phyloP scores from a whole-genome alignment of 2,329 filamentous ascomycete species.

The Bretziella fagacearum region DNA sequence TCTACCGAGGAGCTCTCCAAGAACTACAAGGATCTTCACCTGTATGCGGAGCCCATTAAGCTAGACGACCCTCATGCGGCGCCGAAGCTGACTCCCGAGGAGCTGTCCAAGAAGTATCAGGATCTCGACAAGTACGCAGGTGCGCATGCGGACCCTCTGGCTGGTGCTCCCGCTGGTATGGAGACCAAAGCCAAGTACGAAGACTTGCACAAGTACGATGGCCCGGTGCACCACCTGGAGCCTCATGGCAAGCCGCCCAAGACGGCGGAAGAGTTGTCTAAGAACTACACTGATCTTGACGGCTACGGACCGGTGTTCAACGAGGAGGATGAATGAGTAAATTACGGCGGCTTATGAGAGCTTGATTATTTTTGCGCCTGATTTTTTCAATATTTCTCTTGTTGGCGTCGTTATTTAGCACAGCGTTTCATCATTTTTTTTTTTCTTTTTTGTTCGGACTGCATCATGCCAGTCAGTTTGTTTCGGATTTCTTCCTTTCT shows the following conservation, averaged over 20 bases:
- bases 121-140: constrained; percentile 23
- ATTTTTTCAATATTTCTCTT: too few species aligned
- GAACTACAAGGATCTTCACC: constrained; percentile 22
- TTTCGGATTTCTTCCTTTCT: neutral
- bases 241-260: constrained; percentile 17
- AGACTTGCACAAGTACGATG: constrained; percentile 23
- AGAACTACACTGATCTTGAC: constrained; percentile 26
- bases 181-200: constrained; percentile 18
- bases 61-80: constrained; percentile 7
- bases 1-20: constrained; percentile 23
- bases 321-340: neutral
- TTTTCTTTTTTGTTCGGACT: neutral
- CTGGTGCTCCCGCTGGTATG: neutral
- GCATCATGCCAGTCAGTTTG: neutral
- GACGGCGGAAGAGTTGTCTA: constrained; percentile 23
- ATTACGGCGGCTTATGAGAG: too few species aligned
- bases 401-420: too few species aligned
- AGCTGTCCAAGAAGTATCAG: constrained; percentile 23
- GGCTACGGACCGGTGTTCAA: constrained; percentile 19
- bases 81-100: constrained; percentile 19
- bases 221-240: constrained; percentile 14
- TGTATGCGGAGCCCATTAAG: constrained; percentile 20
- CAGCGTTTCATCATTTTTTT: neutral
- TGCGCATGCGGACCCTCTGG: neutral
- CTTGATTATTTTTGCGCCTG: too few species aligned